These are phyloP conservation scores for Xylaria sp. DNA, from an alignment of 2,329 filamentous ascomycete genomes.

Conservation along the genomic window DNA sequence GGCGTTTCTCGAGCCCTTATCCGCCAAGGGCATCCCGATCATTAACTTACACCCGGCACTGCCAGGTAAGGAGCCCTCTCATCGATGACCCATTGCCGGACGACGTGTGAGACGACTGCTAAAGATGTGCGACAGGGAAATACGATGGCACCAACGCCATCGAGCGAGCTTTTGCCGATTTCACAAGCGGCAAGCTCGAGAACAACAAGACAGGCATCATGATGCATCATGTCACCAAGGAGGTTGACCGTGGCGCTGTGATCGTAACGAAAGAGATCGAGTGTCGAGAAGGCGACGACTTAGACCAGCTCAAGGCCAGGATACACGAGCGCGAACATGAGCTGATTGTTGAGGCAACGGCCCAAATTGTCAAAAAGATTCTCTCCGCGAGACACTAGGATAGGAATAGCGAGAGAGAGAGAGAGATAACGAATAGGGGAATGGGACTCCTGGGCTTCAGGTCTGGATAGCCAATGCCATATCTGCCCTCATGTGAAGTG, in stretches of 20 bases:
- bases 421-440: no score
- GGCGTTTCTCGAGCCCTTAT: conserved; percentile 70
- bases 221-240: conserved; percentile 68
- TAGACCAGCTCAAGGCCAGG: neutral
- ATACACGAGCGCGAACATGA: neutral
- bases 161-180: conserved; percentile 67
- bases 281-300: conserved; percentile 5
- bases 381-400: no score
- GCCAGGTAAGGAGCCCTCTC: conserved; percentile 28
- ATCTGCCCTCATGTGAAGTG: no score
- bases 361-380: no score
- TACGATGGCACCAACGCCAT: conserved; percentile 74
- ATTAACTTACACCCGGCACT: conserved; percentile 85
- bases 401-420: no score
- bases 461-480: no score
- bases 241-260: conserved; percentile 5
- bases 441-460: no score
- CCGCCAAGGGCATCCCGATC: conserved; percentile 63
- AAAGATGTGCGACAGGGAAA: conserved; percentile 66
- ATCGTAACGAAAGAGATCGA: neutral
- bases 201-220: conserved; percentile 67
- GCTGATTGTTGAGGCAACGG: neutral
- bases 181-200: conserved; percentile 55
- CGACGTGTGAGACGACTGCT: conserved; percentile 31
- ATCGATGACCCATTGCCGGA: neutral